A percentile compares a stretch with the other conserved stretches of the same genome.
Conservation (phyloP, 2,329 filamentous ascomycete species). For the Ceratocystis eucalypticola region DNA sequence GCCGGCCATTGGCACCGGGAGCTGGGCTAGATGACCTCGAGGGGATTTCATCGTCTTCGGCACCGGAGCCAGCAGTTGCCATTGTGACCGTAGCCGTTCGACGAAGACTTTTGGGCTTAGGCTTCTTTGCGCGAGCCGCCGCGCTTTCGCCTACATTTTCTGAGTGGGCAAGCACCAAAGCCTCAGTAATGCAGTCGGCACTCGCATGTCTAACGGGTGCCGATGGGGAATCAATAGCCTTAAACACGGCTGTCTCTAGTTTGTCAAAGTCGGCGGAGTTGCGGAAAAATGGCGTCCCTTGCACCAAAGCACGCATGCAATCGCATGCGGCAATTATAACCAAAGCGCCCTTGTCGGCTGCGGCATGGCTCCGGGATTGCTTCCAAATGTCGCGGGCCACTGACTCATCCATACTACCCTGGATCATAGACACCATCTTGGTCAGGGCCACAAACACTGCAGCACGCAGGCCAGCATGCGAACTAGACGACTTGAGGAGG, state of each 20-base stretch:
- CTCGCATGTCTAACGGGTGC: constrained; percentile 69
- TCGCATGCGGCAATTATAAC: constrained; percentile 68
- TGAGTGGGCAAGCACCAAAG: constrained; percentile 65
- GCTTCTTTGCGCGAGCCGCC: constrained; percentile 40
- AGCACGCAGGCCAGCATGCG: constrained; percentile 68
- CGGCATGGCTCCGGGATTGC: constrained; percentile 62
- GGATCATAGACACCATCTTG: constrained; percentile 64
- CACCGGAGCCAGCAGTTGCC: constrained; percentile 30
- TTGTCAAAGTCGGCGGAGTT: constrained; percentile 85
- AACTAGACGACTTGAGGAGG: constrained; percentile 63
- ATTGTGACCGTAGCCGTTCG: constrained; percentile 37
- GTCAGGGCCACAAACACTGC: constrained; percentile 62
- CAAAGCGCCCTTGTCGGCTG: constrained; percentile 67
- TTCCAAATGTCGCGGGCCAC: constrained; percentile 91
- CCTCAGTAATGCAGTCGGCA: constrained; percentile 69
- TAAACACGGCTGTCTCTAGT: constrained; percentile 69
- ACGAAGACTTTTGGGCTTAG: constrained; percentile 46
- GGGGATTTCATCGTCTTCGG: constrained; percentile 59
- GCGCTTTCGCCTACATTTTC: constrained; percentile 41
- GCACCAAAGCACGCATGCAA: constrained; percentile 61
- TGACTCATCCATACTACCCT: constrained; percentile 65
- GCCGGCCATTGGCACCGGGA: constrained; percentile 43
- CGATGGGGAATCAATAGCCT: constrained; percentile 67
- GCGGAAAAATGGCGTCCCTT: constrained; percentile 66
- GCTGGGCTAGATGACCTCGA: constrained; percentile 60